A percentile compares a stretch with the other conserved stretches of the same genome.
phyloP scores from a whole-genome alignment of 1,284 basidiomycete genomes.

The Macrocystidia cucumis region DNA sequence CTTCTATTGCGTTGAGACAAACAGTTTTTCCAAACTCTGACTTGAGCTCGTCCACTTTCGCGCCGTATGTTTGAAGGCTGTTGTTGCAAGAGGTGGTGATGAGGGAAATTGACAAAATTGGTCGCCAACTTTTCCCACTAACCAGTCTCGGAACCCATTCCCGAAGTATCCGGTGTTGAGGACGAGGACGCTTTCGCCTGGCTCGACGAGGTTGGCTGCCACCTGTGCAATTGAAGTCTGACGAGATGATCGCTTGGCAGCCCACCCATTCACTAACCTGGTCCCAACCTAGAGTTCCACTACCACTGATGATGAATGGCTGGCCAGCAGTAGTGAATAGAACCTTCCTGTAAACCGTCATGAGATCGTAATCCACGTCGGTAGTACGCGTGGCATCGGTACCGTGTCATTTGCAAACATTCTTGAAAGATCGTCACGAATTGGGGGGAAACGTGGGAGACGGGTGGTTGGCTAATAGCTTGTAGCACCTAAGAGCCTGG shows the following conservation, averaged over 20 bases:
- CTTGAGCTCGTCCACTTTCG: slow-evolving; percentile 78
- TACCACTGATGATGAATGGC: slow-evolving; percentile 88
- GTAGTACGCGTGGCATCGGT: slow-evolving; percentile 12
- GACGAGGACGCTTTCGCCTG: slow-evolving; percentile 76
- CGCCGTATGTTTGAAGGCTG: slow-evolving; percentile 86
- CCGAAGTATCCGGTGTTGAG: slow-evolving; percentile 88
- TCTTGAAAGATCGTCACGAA: slow-evolving; percentile 91
- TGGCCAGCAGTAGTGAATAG: slow-evolving; percentile 74
- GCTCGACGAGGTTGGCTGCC: slow-evolving; percentile 77
- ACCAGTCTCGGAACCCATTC: slow-evolving; percentile 83
- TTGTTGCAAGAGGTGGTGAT: too few species aligned
- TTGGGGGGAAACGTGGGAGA: slow-evolving; percentile 88
- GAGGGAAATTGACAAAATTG: too few species aligned
- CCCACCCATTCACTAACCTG: too few species aligned
- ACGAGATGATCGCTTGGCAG: too few species aligned
- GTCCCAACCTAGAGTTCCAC: slow-evolving; percentile 94
- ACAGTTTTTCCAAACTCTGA: slow-evolving; percentile 82
- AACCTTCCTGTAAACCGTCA: slow-evolving; percentile 46
- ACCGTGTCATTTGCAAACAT: slow-evolving; percentile 82
- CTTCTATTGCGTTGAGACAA: slow-evolving; percentile 52
- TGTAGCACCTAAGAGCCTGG: slow-evolving; percentile 36
- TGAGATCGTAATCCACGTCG: slow-evolving; percentile 2
- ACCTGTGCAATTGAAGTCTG: too few species aligned
- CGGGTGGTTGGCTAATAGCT: slow-evolving; percentile 82
- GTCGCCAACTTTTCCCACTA: slow-evolving; percentile 14